Percentiles rank a stretch among this genome's conserved stretches.
phyloP scores from a whole-genome alignment of 202 grass and related monocot genomes.

The Zizania palustris region DNA sequence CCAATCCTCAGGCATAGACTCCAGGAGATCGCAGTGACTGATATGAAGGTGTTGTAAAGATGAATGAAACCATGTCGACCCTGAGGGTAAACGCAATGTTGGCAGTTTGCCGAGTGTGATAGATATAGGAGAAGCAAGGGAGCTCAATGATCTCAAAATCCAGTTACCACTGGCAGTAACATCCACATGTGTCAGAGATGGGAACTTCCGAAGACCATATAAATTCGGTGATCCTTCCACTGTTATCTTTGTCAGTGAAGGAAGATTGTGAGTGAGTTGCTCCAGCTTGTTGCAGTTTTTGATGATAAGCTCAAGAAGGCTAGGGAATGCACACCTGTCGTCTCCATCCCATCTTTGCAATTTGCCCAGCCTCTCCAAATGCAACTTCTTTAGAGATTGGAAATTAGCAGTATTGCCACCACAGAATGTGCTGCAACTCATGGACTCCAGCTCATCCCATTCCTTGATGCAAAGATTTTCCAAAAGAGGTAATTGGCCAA shows the following conservation, averaged over 20 bases:
- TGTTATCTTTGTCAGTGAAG: conserved; percentile 39
- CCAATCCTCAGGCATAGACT: conserved; percentile 43
- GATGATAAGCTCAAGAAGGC: conserved; percentile 46
- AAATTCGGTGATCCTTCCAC: conserved; percentile 39
- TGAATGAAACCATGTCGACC: background rate
- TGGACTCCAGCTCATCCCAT: conserved; percentile 17
- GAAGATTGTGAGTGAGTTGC: conserved; percentile 46
- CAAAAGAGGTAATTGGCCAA: conserved; percentile 41
- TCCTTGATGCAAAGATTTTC: conserved; percentile 38
- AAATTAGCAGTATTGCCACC: background rate
- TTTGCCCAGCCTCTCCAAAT: conserved; percentile 43
- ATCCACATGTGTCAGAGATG: conserved; percentile 42
- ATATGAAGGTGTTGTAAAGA: conserved; percentile 43
- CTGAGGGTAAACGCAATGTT: background rate
- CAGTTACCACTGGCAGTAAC: conserved; percentile 38
- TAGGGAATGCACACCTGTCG: conserved; percentile 16
- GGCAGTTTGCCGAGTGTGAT: conserved; percentile 47
- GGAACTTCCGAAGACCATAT: conserved; percentile 15
- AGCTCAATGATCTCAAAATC: conserved; percentile 42
- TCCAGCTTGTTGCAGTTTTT: conserved; percentile 42
- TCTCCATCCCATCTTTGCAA: conserved; percentile 40
- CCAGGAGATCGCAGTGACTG: conserved; percentile 40
- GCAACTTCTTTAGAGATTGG: conserved; percentile 40
- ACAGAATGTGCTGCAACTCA: conserved; percentile 34
- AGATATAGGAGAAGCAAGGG: conserved; percentile 34